phyloP scores from a whole-genome alignment of 352 stramenopile species.

The Phytophthora ramorum region DNA sequence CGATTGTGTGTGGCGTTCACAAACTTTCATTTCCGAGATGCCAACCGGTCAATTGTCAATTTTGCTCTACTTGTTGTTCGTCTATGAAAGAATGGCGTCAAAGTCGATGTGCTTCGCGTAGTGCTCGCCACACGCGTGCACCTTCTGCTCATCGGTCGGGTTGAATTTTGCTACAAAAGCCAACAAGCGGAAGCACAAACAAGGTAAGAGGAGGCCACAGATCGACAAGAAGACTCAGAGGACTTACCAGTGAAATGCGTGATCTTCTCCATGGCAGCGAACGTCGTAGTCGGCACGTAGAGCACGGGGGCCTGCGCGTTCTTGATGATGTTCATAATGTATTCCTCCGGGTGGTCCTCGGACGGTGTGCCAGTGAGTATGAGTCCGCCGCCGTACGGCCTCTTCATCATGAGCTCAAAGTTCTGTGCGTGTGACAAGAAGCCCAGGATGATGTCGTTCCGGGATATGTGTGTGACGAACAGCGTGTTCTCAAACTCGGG shows the following conservation, averaged over 20 bases:
- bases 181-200: conserved; percentile 12
- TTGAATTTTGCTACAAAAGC: conserved; percentile 85
- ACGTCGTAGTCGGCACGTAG: conserved; percentile 82
- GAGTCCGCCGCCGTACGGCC: conserved; percentile 83
- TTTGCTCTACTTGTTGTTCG: conserved; percentile 12
- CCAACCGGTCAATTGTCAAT: background rate
- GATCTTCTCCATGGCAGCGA: conserved; percentile 85
- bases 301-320: conserved; percentile 68
- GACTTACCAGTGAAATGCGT: conserved; percentile 74
- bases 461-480: conserved; percentile 91
- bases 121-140: conserved; percentile 83
- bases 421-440: conserved; percentile 85
- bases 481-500: conserved; percentile 81
- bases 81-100: conserved; percentile 67
- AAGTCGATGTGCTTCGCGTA: conserved; percentile 89
- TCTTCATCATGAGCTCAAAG: conserved; percentile 70
- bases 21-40: no score
- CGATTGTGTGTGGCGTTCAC: no score
- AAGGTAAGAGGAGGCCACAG: background rate
- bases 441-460: conserved; percentile 92
- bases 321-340: conserved; percentile 81
- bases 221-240: background rate
- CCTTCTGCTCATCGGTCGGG: conserved; percentile 80
- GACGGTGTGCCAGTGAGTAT: conserved; percentile 88
- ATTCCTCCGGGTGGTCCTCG: conserved; percentile 75